Evolutionary conservation across 2,329 filamentous ascomycete species (phyloP).

Genomic region (Zalaria obscura): DNA sequence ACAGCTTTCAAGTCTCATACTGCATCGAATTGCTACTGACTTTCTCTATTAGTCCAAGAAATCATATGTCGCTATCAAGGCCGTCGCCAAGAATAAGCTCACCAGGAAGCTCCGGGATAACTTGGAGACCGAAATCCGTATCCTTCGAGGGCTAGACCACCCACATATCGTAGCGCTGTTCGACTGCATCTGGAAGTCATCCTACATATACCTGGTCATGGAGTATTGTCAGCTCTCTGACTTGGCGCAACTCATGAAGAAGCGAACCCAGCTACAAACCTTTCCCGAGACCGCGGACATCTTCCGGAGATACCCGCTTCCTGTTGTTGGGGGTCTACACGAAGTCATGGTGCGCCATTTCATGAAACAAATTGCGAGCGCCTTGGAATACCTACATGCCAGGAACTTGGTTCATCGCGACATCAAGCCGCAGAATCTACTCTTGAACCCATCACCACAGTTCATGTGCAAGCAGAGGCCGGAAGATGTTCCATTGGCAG

Average conservation of each 20-base stretch:
- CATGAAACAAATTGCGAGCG: constrained; percentile 84
- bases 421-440: constrained; percentile 91
- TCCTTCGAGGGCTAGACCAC: constrained; percentile 84
- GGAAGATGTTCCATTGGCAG: constrained; percentile 56
- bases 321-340: constrained; percentile 70
- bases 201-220: constrained; percentile 94
- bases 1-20: no score
- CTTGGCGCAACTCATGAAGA: constrained; percentile 90
- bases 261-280: constrained; percentile 64
- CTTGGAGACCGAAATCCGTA: constrained; percentile 87
- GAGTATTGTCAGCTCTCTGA: constrained; percentile 96
- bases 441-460: constrained; percentile 68
- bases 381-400: constrained; percentile 72
- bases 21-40: neutral
- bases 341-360: constrained; percentile 97
- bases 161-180: constrained; percentile 95
- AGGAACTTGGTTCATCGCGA: constrained; percentile 90
- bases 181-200: constrained; percentile 75
- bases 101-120: constrained; percentile 97
- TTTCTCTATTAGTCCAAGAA: constrained; percentile 32
- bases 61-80: constrained; percentile 87
- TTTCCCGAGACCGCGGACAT: constrained; percentile 78
- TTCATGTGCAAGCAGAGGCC: constrained; percentile 51
- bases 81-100: constrained; percentile 76
- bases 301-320: constrained; percentile 83